phyloP scores from a whole-genome alignment of 2,329 filamentous ascomycete genomes.

The Penicillium sp. region DNA sequence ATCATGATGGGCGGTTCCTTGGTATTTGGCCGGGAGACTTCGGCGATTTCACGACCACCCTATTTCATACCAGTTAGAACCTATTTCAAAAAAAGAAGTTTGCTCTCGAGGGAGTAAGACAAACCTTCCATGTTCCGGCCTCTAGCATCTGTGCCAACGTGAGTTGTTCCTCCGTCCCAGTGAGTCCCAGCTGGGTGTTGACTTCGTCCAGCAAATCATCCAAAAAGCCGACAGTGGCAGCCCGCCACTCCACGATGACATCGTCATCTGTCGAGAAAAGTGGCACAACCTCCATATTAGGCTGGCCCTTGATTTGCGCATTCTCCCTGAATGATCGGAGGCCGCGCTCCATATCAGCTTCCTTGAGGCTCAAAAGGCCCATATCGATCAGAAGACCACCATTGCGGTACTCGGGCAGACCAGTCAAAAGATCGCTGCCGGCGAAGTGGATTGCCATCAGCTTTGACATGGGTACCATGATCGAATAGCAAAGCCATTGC shows the following conservation, averaged over 20 bases:
- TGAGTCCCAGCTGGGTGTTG: slow-evolving; percentile 70
- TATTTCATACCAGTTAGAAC: slow-evolving; percentile 47
- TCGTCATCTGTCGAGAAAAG: slow-evolving; percentile 76
- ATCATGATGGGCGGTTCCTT: slow-evolving; percentile 97
- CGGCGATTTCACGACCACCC: slow-evolving; percentile 94
- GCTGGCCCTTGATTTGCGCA: slow-evolving; percentile 72
- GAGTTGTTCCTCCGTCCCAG: slow-evolving; percentile 69
- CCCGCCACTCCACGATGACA: slow-evolving; percentile 80
- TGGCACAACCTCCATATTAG: slow-evolving; percentile 74
- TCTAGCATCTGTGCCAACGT: slow-evolving; percentile 88
- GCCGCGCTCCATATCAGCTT: slow-evolving; percentile 71
- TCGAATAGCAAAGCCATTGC: slow-evolving; percentile 91
- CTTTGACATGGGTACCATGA: slow-evolving; percentile 89
- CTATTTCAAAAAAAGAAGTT: neutral
- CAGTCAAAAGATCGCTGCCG: slow-evolving; percentile 81
- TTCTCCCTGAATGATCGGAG: slow-evolving; percentile 73
- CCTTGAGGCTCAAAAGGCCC: slow-evolving; percentile 78
- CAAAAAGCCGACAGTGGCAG: slow-evolving; percentile 74
- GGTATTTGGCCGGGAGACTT: slow-evolving; percentile 93
- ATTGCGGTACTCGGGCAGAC: slow-evolving; percentile 89
- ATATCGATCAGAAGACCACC: slow-evolving; percentile 87
- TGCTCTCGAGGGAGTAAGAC: slow-evolving; percentile 33
- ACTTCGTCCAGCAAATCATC: slow-evolving; percentile 74
- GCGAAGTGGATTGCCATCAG: slow-evolving; percentile 81
- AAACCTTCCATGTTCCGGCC: slow-evolving; percentile 96